Percentiles rank a stretch among this genome's conserved stretches.
phyloP scores from a whole-genome alignment of 192 early-diverging fungal species.

The Coemansia sp. region DNA sequence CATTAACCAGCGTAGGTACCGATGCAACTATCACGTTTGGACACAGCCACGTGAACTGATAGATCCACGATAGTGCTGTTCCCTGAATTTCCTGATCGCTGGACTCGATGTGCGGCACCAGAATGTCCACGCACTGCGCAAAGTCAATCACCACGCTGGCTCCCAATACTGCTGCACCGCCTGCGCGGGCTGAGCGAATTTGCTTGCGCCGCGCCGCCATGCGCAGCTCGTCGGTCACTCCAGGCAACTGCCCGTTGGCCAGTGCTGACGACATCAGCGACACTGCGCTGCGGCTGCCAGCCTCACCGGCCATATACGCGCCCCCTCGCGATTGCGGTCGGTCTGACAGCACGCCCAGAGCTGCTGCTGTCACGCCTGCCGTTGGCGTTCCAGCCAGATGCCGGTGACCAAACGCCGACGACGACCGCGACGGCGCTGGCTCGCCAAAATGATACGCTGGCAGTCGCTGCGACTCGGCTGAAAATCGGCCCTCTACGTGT shows the following conservation, averaged over 20 bases:
- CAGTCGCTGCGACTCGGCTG: conserved; percentile 17
- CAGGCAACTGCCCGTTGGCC: conserved; percentile 12
- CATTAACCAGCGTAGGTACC: conserved; percentile 76
- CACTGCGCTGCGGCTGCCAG: conserved; percentile 17
- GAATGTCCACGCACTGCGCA: conserved; percentile 78
- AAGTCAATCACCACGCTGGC: conserved; percentile 64
- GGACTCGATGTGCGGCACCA: conserved; percentile 73
- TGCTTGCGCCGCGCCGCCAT: conserved; percentile 46
- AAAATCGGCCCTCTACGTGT: conserved; percentile 37
- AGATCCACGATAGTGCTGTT: conserved; percentile 89
- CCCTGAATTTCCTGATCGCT: conserved; percentile 87
- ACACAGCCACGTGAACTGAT: conserved; percentile 82
- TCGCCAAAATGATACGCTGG: background rate
- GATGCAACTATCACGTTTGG: conserved; percentile 80
- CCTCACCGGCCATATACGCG: background rate
- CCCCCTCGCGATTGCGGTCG: conserved; percentile 7
- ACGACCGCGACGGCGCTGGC: conserved; percentile 19
- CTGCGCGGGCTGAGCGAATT: conserved; percentile 34
- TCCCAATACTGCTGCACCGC: conserved; percentile 18
- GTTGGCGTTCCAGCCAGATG: conserved; percentile 3
- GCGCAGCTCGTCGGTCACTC: conserved; percentile 31
- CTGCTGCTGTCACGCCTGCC: conserved; percentile 1
- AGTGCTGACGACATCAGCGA: conserved; percentile 42
- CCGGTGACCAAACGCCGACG: conserved; percentile 20
- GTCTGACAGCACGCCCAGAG: conserved; percentile 6